A percentile compares a stretch with the other conserved stretches of the same genome.
These are phyloP conservation scores for Chrysosporium queenslandicum DNA, from an alignment of 2,329 filamentous ascomycete species.

Conservation along the genomic window DNA sequence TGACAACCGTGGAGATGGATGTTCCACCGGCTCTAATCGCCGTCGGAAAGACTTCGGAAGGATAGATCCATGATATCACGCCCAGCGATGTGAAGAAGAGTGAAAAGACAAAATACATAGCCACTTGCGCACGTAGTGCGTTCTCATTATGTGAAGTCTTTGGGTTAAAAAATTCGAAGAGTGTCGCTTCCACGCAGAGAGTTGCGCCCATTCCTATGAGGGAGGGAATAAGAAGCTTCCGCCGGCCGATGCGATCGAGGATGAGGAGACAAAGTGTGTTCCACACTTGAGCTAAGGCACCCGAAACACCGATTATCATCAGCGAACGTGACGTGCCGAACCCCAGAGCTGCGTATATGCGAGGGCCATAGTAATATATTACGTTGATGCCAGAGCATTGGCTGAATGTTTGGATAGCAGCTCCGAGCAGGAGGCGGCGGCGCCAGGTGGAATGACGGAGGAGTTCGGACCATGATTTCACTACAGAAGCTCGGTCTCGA, in stretches of 20 bases:
- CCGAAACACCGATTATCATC: constrained; percentile 44
- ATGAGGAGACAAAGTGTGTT: constrained; percentile 40
- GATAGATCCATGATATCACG: constrained; percentile 41
- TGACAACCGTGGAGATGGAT: constrained; percentile 33
- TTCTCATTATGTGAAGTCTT: constrained; percentile 24
- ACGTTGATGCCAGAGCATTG: constrained; percentile 42
- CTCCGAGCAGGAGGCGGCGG: constrained; percentile 39
- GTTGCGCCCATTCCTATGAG: constrained; percentile 36
- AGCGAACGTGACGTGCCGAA: constrained; percentile 39
- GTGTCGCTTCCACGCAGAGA: constrained; percentile 34
- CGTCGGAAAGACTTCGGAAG: constrained; percentile 40
- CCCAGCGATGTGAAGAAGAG: constrained; percentile 39
- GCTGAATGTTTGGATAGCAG: constrained; percentile 42
- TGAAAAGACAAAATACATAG: constrained; percentile 41
- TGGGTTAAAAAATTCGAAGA: constrained; percentile 30
- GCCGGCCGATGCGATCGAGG: constrained; percentile 40
- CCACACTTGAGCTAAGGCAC: constrained; percentile 42
- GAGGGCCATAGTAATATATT: constrained; percentile 37
- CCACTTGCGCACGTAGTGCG: constrained; percentile 37
- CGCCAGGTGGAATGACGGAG: constrained; percentile 39
- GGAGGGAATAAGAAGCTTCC: constrained; percentile 41
- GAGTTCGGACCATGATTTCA: constrained; percentile 33
- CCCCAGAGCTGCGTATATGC: constrained; percentile 39
- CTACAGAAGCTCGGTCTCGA: constrained; percentile 28
- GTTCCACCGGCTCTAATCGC: constrained; percentile 36